Base-by-base conservation (phyloP, 1,284 basidiomycete species). In the Papiliotrema fonsecae region DNA sequence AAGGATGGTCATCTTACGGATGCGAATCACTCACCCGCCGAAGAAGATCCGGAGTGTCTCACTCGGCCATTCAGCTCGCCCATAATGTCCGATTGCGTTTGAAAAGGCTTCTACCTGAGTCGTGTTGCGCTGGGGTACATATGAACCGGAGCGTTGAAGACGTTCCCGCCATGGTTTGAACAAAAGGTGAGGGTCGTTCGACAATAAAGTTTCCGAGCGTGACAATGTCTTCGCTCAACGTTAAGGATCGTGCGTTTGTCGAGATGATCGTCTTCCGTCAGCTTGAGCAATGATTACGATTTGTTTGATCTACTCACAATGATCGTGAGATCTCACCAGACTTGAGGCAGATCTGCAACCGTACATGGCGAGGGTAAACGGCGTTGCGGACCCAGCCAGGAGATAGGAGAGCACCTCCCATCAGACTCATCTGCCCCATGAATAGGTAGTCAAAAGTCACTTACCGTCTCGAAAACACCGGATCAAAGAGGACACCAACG, bases 291-390 rank as follows among this genome's bases (percentile, higher is more conserved):
- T 5, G n/a, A 38, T 34, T 14, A 36, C 37, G 16, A 16, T 45
- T 9, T 5, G 7, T n/a, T 19, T n/a, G n/a, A 39, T 19, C 9
- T 9, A 47, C 49, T 31, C 18, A 51, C 49, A 52, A 28, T 52
- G 50, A 40, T 52, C 47, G 34, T 52, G 50, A 10, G 50, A 52
- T 19, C 45, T 50, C 21, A 40, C 39, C 11, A 40, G n/a, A n/a
- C n/a, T n/a, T n/a, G n/a, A n/a, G n/a, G n/a, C n/a, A n/a, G n/a
- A n/a, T n/a, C n/a, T n/a, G n/a, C n/a, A n/a, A n/a, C n/a, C n/a
- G n/a, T n/a, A n/a, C n/a, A n/a, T n/a, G n/a, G n/a, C n/a, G n/a
- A n/a, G n/a, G n/a, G n/a, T n/a, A n/a, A n/a, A n/a, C n/a, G n/a
- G n/a, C n/a, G n/a, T n/a, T n/a, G n/a, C n/a, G n/a, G n/a, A n/a